These are phyloP conservation scores for Neonectria faginata DNA, from an alignment of 2,329 filamentous ascomycete species.

Conservation along the genomic window DNA sequence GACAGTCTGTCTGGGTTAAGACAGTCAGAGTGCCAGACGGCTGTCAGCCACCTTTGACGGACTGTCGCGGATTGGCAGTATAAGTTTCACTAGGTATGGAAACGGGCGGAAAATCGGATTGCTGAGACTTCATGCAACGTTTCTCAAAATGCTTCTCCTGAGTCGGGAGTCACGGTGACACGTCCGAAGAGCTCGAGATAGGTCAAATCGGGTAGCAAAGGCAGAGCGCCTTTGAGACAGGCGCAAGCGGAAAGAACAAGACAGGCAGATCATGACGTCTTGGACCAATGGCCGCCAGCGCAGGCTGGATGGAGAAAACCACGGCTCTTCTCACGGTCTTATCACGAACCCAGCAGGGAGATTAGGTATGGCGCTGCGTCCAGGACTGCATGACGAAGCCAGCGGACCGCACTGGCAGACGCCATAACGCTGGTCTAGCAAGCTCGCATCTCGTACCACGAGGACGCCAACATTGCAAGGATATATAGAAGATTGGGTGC, in stretches of 20 bases:
- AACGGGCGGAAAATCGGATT: background rate
- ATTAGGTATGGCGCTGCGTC: conserved; percentile 6
- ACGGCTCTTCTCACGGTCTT: conserved; percentile 7
- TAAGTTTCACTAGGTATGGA: conserved; percentile 15
- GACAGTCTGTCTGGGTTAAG: conserved; percentile 2
- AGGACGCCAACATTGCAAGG: conserved; percentile 11
- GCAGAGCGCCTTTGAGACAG: conserved; percentile 1
- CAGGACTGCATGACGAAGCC: conserved; percentile 6
- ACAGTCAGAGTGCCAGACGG: conserved; percentile 9
- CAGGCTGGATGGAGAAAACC: background rate
- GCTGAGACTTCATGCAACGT: conserved; percentile 4
- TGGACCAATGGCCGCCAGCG: background rate
- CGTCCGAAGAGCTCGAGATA: background rate
- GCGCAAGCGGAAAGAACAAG: conserved; percentile 1
- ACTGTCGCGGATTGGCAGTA: conserved; percentile 25
- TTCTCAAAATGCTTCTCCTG: conserved; percentile 23
- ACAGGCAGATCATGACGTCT: conserved; percentile 15
- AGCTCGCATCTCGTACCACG: background rate
- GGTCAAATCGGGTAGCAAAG: background rate
- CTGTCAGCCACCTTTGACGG: conserved; percentile 19
- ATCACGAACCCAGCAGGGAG: conserved; percentile 9
- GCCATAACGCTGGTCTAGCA: conserved; percentile 7
- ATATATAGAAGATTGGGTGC: background rate
- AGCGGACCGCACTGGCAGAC: conserved; percentile 10
- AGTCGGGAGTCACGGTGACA: conserved; percentile 32